Percentiles rank a stretch among this genome's conserved stretches.
Evolutionary conservation across 225 moss, liverwort and hornwort species (phyloP).

Genomic region (Polytrichum formosum): DNA sequence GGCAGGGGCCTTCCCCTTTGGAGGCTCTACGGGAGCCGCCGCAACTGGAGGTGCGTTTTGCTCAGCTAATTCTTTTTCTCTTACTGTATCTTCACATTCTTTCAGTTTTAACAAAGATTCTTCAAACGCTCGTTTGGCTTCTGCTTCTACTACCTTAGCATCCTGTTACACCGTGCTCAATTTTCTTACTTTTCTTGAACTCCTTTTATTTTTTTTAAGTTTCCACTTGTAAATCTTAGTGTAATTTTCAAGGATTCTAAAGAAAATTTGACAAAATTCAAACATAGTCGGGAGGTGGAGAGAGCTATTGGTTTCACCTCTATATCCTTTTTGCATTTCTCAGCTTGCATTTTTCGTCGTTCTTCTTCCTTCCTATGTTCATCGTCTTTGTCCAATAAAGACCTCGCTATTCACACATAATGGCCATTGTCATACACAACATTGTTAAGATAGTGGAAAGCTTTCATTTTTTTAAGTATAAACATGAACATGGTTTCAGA

Average conservation of each 20-base stretch:
- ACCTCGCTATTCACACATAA: slow-evolving; percentile 46
- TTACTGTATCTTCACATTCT: slow-evolving; percentile 30
- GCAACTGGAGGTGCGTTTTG: neutral
- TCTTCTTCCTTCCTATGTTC: slow-evolving; percentile 64
- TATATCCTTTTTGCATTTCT: slow-evolving; percentile 42
- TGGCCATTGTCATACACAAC: no score
- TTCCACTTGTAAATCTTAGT: no score
- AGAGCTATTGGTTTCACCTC: slow-evolving; percentile 23
- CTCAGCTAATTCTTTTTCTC: slow-evolving; percentile 29
- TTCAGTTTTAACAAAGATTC: slow-evolving; percentile 19
- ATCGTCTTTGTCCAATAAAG: slow-evolving; percentile 56
- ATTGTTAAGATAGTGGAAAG: no score
- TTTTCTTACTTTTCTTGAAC: neutral
- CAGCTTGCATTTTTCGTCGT: slow-evolving; percentile 33
- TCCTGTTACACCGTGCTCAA: slow-evolving; percentile 11
- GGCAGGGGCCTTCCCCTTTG: neutral
- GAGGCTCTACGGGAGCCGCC: neutral
- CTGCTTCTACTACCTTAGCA: slow-evolving; percentile 22
- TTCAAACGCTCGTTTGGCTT: slow-evolving; percentile 34
- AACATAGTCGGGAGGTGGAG: no score
- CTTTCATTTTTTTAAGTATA: no score
- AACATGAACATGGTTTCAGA: no score
- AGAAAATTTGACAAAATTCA: no score
- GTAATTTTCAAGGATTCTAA: no score
- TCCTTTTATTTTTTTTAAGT: neutral